phyloP scores from a whole-genome alignment of 2,329 filamentous ascomycete species.

The Westerdykella sp. region DNA sequence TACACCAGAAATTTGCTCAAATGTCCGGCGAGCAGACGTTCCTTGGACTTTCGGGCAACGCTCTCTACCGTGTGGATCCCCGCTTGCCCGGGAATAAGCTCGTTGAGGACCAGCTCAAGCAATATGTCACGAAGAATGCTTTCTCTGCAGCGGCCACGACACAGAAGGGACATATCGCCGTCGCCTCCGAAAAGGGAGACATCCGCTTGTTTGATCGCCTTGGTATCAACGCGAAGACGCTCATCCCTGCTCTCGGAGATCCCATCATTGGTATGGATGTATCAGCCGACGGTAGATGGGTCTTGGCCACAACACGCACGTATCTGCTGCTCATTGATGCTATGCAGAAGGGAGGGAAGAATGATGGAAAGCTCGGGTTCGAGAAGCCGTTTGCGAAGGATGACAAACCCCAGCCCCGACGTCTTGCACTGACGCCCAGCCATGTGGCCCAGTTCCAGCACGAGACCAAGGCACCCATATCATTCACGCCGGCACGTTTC shows the following conservation, averaged over 20 bases:
- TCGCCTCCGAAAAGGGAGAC: conserved; percentile 96
- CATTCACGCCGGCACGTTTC: conserved; percentile 89
- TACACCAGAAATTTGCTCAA: conserved; percentile 79
- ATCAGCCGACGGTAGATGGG: conserved; percentile 91
- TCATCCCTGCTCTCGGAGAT: conserved; percentile 90
- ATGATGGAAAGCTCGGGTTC: conserved; percentile 96
- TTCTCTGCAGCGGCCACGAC: conserved; percentile 93
- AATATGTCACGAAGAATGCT: conserved; percentile 94
- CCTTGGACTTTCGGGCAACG: conserved; percentile 85
- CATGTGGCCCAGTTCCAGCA: conserved; percentile 97
- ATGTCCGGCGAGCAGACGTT: conserved; percentile 96
- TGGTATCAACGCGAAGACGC: conserved; percentile 95
- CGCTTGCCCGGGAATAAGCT: conserved; percentile 86
- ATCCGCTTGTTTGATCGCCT: conserved; percentile 94
- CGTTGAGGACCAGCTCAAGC: conserved; percentile 87
- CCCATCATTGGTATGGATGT: conserved; percentile 93
- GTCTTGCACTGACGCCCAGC: conserved; percentile 78
- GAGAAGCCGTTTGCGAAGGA: conserved; percentile 90
- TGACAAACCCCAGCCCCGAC: conserved; percentile 84
- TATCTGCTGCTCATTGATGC: conserved; percentile 93
- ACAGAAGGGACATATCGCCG: conserved; percentile 92
- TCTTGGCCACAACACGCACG: conserved; percentile 87
- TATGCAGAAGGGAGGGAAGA: conserved; percentile 86
- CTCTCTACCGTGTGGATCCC: conserved; percentile 88
- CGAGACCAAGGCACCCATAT: conserved; percentile 79